These are phyloP conservation scores for Starmerella vaccinii DNA, from an alignment of 805 yeast species.

Conservation along the genomic window DNA sequence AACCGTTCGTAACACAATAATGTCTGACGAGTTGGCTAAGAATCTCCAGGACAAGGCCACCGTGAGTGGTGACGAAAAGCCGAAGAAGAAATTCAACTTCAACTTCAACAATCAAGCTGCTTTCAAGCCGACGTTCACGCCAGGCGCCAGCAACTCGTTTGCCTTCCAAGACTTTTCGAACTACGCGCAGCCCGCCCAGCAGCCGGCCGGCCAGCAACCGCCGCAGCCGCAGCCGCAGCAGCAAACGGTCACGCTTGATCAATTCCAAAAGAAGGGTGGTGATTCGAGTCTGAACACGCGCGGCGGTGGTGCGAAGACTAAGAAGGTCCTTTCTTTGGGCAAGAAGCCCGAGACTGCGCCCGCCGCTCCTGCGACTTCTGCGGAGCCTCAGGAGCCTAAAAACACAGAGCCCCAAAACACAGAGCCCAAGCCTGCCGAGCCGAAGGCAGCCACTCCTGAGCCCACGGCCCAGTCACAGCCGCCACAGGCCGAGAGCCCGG, in stretches of 20 bases:
- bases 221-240: slow-evolving; percentile 11
- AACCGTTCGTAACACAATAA: slow-evolving; percentile 4
- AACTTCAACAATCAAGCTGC: slow-evolving; percentile 16
- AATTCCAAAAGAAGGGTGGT: slow-evolving; percentile 23
- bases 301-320: slow-evolving; percentile 10
- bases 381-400: neutral
- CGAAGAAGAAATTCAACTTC: slow-evolving; percentile 26
- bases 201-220: slow-evolving; percentile 5
- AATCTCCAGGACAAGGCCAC: slow-evolving; percentile 26
- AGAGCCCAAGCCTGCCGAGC: neutral
- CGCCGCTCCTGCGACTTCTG: neutral
- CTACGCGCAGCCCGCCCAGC: slow-evolving; percentile 22
- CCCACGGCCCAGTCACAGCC: neutral
- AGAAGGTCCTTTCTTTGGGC: slow-evolving; percentile 24
- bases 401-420: neutral
- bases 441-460: neutral
- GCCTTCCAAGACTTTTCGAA: slow-evolving; percentile 26
- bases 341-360: slow-evolving; percentile 12
- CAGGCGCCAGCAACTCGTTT: slow-evolving; percentile 15
- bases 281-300: slow-evolving; percentile 24
- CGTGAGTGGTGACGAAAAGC: slow-evolving; percentile 19
- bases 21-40: slow-evolving; percentile 26
- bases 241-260: slow-evolving; percentile 24
- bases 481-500: neutral
- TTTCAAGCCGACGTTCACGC: slow-evolving; percentile 20